These are phyloP conservation scores for Trichoderma erinaceum DNA, from an alignment of 495 filamentous ascomycete genomes.

Conservation along the genomic window DNA sequence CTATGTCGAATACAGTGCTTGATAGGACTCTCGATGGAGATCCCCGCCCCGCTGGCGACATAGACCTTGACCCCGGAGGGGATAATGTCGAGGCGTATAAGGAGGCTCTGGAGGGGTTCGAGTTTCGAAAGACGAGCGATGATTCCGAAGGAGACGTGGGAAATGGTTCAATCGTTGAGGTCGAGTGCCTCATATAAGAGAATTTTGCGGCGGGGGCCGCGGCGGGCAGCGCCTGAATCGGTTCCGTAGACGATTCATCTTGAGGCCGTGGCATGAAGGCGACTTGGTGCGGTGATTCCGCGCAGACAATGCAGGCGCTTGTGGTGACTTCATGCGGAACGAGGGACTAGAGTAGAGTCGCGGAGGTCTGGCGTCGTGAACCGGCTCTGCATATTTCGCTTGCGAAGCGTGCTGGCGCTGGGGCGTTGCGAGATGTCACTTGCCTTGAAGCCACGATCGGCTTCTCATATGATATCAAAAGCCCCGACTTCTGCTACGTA, in stretches of 20 bases:
- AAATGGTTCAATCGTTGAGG: slow-evolving; percentile 29
- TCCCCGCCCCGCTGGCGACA: slow-evolving; percentile 51
- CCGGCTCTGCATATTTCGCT: slow-evolving; percentile 12
- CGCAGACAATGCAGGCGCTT: neutral
- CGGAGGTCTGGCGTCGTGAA: neutral
- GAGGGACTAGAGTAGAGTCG: neutral
- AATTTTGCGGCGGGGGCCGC: slow-evolving; percentile 34
- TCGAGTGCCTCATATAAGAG: slow-evolving; percentile 27
- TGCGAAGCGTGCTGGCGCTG: neutral
- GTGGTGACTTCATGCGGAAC: slow-evolving; percentile 14
- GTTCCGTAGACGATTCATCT: slow-evolving; percentile 34
- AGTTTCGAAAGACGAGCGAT: slow-evolving; percentile 44
- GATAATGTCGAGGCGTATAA: slow-evolving; percentile 53
- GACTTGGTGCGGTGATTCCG: slow-evolving; percentile 13
- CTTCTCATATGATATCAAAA: slow-evolving; percentile 4
- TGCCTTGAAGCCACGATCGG: neutral
- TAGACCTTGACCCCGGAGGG: slow-evolving; percentile 48
- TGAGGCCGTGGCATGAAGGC: slow-evolving; percentile 41
- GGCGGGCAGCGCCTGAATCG: slow-evolving; percentile 38
- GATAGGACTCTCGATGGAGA: slow-evolving; percentile 48
- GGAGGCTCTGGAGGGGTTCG: slow-evolving; percentile 52
- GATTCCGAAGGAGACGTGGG: slow-evolving; percentile 36
- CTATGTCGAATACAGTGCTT: slow-evolving; percentile 42
- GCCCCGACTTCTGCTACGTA: slow-evolving; percentile 2
- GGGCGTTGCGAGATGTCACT: neutral